Evolutionary conservation across 2,329 filamentous ascomycete genomes (phyloP), one percentile per base, ranked within the genome.

Genomic region (Hansfordia pulvinata): DNA sequence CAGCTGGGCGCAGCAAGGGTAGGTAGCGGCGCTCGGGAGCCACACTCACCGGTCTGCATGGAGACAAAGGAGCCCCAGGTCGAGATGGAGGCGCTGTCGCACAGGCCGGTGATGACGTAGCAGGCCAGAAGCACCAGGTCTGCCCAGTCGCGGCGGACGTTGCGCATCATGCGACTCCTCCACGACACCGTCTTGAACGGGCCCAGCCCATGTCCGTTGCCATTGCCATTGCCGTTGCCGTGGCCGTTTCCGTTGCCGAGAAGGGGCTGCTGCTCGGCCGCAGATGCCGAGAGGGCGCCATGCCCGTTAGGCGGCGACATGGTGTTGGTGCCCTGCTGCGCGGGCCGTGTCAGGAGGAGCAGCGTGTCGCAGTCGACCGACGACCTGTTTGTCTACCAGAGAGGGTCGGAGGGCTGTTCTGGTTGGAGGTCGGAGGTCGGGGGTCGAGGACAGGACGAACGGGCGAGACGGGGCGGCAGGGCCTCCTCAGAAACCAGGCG

Each of bases 11-110:
- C 10, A 13, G 17, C 17, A 17, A 7, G 6, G 13, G 17, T 7
- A 20, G 6, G 17, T 10, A 20, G 10, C 17, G 15, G 6, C 10
- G 20, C 4, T 16, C n/a, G 6, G 3, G 22, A 13, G 9, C 21
- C 27, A 16, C 16, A 50, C 57, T 35, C 42, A 69, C 78, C 79
- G 17, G 80, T 86, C 45, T 86, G 81, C 80, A 86, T 86, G 40
- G 75, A 81, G 20, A 84, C 79, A 40, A 88, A 88, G 3, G 76
- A 76, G 9, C 79, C 77, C 75, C 78, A 86, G 21, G 78, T 77
- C 30, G 74, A 76, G 24, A 81, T 77, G 3, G 78, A 73, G 3
- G 77, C 73, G 50, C 76, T 82, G 51, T 88, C 81, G 6, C 84
- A 63, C 8, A 88, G 57, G 4, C 81, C 81, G 0, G 81, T 86